phyloP scores from a whole-genome alignment of 768 basidiomycete genomes.

The Amanita pallidorosea region DNA sequence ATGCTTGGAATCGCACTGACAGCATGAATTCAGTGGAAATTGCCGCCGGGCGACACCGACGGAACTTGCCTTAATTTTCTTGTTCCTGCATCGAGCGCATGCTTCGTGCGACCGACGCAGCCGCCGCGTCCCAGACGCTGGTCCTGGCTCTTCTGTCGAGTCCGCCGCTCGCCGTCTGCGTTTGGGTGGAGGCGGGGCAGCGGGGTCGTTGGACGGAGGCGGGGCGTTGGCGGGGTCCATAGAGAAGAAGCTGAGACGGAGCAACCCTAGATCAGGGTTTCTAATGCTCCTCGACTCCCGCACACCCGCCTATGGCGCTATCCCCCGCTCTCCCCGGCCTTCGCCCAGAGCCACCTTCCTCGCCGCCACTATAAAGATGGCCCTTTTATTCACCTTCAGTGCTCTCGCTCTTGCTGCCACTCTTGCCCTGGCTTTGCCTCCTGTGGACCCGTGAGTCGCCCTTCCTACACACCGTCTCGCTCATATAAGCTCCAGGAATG shows the following conservation, averaged over 20 bases:
- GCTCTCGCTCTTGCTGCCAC: conserved; percentile 61
- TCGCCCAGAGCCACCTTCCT: conserved; percentile 55
- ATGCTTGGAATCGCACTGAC: conserved; percentile 84
- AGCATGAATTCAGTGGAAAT: conserved; percentile 43
- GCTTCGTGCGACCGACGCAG: conserved; percentile 86
- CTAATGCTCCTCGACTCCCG: conserved; percentile 32
- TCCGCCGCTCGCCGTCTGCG: conserved; percentile 45
- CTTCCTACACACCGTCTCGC: neutral
- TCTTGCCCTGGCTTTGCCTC: conserved; percentile 75
- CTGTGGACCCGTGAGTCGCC: conserved; percentile 59
- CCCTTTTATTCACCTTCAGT: conserved; percentile 61
- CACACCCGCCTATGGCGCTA: conserved; percentile 44
- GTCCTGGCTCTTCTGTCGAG: conserved; percentile 37
- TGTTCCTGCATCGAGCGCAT: conserved; percentile 87
- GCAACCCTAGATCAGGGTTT: conserved; percentile 12
- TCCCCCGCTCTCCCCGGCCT: conserved; percentile 27
- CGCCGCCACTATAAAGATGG: conserved; percentile 79
- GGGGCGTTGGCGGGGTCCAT: conserved; percentile 11
- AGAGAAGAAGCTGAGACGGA: conserved; percentile 18
- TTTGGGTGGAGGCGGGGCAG: conserved; percentile 28
- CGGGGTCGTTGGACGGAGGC: conserved; percentile 14
- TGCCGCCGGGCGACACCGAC: conserved; percentile 73
- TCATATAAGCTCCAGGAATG: conserved; percentile 36
- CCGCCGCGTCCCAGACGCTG: conserved; percentile 62
- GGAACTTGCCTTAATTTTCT: conserved; percentile 88